These are phyloP conservation scores for Juncus inflexus DNA, from an alignment of 176 grass and related monocot species.

Conservation along the genomic window DNA sequence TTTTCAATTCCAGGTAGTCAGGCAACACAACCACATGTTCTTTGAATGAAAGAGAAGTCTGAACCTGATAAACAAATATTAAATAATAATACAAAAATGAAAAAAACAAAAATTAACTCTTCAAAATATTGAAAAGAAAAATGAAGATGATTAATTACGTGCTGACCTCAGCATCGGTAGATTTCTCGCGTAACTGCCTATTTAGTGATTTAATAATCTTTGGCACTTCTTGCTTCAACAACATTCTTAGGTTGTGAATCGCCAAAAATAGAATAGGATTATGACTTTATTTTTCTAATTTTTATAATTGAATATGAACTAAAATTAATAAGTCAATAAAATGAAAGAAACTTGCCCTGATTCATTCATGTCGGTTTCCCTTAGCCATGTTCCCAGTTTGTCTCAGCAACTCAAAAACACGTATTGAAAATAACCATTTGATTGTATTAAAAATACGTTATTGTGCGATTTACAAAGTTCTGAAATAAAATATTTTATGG, in stretches of 20 bases:
- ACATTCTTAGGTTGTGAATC: slow-evolving; percentile 70
- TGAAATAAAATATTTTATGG: slow-evolving; percentile 21
- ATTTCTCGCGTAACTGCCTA: slow-evolving; percentile 95
- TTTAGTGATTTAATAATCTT: slow-evolving; percentile 95
- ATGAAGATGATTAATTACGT: slow-evolving; percentile 14
- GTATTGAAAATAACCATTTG: slow-evolving; percentile 99
- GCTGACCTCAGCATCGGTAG: slow-evolving; percentile 84
- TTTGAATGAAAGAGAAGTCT: slow-evolving; percentile 87
- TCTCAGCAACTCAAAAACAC: slow-evolving; percentile 85
- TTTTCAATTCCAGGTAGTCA: slow-evolving; percentile 95
- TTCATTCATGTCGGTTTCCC: slow-evolving; percentile 91
- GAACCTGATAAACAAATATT: slow-evolving; percentile 43
- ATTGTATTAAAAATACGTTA: slow-evolving; percentile 6
- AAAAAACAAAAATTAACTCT: background rate
- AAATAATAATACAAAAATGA: slow-evolving; percentile 22
- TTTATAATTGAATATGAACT: background rate
- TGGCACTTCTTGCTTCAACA: slow-evolving; percentile 95
- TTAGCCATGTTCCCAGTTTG: slow-evolving; percentile 93
- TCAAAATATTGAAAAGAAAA: background rate
- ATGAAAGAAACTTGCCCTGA: slow-evolving; percentile 39
- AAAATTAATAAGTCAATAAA: slow-evolving; percentile 7
- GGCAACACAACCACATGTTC: slow-evolving; percentile 91
- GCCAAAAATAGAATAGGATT: background rate
- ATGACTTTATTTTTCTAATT: slow-evolving; percentile 3
- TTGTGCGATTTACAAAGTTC: slow-evolving; percentile 27